These are phyloP conservation scores for Kurtzmaniella quercitrusa DNA, from an alignment of 1,139 yeast species.

Conservation along the genomic window DNA sequence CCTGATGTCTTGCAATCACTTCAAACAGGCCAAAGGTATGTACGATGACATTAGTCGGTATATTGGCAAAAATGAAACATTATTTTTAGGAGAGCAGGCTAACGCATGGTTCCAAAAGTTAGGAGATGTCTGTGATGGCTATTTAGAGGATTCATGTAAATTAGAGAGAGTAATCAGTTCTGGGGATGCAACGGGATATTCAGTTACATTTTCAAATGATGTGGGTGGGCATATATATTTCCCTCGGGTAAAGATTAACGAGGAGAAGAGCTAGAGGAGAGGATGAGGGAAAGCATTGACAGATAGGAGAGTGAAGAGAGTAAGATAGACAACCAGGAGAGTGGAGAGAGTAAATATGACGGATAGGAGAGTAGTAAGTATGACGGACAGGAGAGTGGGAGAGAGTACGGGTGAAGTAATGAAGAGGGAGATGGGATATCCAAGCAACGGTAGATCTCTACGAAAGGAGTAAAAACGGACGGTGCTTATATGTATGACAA, in stretches of 20 bases:
- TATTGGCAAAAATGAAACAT: slow-evolving; percentile 4
- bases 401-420: no score
- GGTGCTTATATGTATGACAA: no score
- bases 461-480: no score
- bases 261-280: no score
- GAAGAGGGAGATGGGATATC: no score
- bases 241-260: background rate
- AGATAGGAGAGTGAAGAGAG: no score
- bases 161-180: slow-evolving; percentile 1
- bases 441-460: no score
- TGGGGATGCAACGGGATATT: background rate
- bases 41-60: slow-evolving; percentile 3
- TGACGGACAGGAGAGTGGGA: no score
- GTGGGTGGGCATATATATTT: background rate
- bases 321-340: no score
- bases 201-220: background rate
- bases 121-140: background rate
- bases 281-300: no score
- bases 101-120: slow-evolving; percentile 17
- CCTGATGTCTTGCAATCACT: slow-evolving; percentile 12
- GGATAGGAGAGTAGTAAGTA: no score
- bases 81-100: slow-evolving; percentile 11
- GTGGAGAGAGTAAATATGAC: no score
- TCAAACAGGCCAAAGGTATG: slow-evolving; percentile 13
- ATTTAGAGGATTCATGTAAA: slow-evolving; percentile 11